These are phyloP conservation scores for Cryptococcus amylolentus DNA, from an alignment of 1,284 basidiomycete genomes.

Conservation along the genomic window DNA sequence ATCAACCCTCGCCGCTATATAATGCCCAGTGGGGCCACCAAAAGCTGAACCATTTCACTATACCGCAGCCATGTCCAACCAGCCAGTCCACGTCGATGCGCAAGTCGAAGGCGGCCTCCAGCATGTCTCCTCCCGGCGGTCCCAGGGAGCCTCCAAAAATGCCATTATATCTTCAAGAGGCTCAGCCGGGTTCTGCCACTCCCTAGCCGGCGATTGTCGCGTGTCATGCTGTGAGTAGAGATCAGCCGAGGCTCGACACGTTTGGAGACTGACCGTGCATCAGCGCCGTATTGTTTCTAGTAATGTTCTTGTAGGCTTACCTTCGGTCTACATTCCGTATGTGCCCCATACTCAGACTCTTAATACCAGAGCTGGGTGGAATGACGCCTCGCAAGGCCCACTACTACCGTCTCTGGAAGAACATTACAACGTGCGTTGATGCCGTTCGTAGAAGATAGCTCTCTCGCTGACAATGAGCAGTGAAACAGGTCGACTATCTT, in stretches of 20 bases:
- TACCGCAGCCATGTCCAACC: background rate
- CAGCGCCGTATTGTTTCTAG: background rate
- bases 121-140: background rate
- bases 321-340: too few species aligned
- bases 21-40: too few species aligned
- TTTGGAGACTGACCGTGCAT: background rate
- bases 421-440: constrained; percentile 50
- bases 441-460: background rate
- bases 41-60: too few species aligned
- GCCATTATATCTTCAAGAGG: constrained; percentile 18
- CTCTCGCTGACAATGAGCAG: background rate
- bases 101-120: background rate
- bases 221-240: constrained; percentile 35
- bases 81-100: background rate
- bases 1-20: too few species aligned
- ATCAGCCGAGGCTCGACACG: background rate
- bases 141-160: background rate
- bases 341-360: constrained; percentile 45
- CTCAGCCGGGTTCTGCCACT: constrained; percentile 24
- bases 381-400: constrained; percentile 61
- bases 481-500: constrained; percentile 33
- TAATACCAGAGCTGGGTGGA: constrained; percentile 54
- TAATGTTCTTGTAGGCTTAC: background rate
- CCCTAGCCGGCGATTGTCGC: constrained; percentile 13
- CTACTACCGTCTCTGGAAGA: constrained; percentile 59